Conservation (phyloP, 371 early-diverging fungal species). For the Cokeromyces recurvatus region DNA sequence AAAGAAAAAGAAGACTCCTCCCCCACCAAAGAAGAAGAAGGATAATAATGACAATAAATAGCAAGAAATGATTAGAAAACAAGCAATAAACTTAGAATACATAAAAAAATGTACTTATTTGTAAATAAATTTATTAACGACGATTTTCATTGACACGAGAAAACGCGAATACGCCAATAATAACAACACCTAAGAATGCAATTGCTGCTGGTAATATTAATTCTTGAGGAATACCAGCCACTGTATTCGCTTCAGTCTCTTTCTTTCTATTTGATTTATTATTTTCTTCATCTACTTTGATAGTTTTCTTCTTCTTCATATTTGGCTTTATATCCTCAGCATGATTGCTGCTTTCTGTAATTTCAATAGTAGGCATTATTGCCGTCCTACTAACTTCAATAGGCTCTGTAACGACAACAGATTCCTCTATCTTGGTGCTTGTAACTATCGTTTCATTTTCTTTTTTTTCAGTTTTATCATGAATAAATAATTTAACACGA, state of each 20-base stretch:
- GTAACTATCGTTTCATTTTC: not conserved
- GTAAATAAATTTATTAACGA: slow-evolving; percentile 6
- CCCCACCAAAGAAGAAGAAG: slow-evolving; percentile 23
- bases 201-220: slow-evolving; percentile 58
- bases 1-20: slow-evolving; percentile 50
- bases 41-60: not conserved
- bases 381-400: no score
- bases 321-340: not conserved
- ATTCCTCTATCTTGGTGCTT: not conserved
- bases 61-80: no score
- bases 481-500: slow-evolving; percentile 72
- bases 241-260: slow-evolving; percentile 12
- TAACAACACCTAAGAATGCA: slow-evolving; percentile 53
- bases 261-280: not conserved
- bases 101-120: not conserved
- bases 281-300: slow-evolving; percentile 6
- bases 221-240: slow-evolving; percentile 45
- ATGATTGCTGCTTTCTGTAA: not conserved
- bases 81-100: not conserved
- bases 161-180: slow-evolving; percentile 55
- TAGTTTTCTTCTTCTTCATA: not conserved
- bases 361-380: not conserved
- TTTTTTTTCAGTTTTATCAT: slow-evolving; percentile 29
- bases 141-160: slow-evolving; percentile 26
- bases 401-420: not conserved